Percentiles rank a stretch among this genome's conserved stretches.
Conservation (phyloP, 2,329 filamentous ascomycete species). For the Aschersonia sp. region DNA sequence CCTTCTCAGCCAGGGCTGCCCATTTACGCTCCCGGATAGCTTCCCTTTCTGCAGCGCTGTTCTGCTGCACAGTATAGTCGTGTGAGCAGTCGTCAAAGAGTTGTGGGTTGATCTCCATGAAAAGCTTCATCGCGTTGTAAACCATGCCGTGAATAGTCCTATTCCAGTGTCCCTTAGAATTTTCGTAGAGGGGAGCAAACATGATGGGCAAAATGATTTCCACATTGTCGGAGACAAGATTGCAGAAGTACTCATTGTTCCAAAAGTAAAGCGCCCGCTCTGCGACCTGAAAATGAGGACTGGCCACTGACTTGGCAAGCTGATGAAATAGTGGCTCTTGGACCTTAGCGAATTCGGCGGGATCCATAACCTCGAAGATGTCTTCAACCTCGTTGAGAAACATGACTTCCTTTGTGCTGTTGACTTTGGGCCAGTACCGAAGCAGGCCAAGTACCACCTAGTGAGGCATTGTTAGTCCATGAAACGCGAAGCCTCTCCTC, state of each 20-base stretch:
- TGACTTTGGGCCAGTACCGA: constrained; percentile 97
- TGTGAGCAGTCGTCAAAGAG: constrained; percentile 98
- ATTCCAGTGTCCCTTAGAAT: constrained; percentile 99
- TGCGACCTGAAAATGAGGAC: constrained; percentile 96
- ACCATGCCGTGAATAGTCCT: constrained; percentile 99
- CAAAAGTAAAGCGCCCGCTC: constrained; percentile 97
- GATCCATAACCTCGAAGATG: constrained; percentile 99
- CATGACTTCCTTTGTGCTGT: constrained; percentile 99
- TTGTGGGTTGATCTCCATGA: constrained; percentile 99
- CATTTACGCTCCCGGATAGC: constrained; percentile 73
- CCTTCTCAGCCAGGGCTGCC: constrained; percentile 72
- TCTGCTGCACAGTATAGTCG: constrained; percentile 93
- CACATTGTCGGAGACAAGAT: constrained; percentile 96
- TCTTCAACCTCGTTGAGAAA: constrained; percentile 98
- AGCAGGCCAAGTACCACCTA: constrained; percentile 90
- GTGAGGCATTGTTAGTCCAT: background rate
- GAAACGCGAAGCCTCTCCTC: background rate
- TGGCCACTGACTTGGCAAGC: constrained; percentile 92
- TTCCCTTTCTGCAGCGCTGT: constrained; percentile 75
- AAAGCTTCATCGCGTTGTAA: constrained; percentile 98
- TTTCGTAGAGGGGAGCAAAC: constrained; percentile 97
- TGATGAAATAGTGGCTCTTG: constrained; percentile 97
- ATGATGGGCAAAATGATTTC: constrained; percentile 98
- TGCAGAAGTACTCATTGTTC: constrained; percentile 99
- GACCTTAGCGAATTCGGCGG: constrained; percentile 94